These are phyloP conservation scores for Psilocybe subaeruginosa DNA, from an alignment of 768 basidiomycete genomes.

Conservation along the genomic window DNA sequence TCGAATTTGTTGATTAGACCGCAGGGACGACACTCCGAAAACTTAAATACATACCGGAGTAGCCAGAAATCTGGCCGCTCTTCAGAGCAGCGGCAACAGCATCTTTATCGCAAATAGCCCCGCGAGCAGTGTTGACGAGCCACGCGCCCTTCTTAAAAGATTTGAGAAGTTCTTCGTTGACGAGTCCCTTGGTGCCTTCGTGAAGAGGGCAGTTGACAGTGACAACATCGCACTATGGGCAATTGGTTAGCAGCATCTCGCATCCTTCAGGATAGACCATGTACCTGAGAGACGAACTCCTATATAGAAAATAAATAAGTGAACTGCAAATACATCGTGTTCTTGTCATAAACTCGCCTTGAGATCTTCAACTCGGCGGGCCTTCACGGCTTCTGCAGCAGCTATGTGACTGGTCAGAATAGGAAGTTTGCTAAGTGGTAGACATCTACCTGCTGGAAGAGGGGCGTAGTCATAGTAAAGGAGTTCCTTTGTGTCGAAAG, in stretches of 20 bases:
- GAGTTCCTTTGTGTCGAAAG: conserved; percentile 90
- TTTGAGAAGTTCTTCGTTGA: conserved; percentile 80
- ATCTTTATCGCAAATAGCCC: conserved; percentile 87
- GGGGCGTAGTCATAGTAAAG: conserved; percentile 88
- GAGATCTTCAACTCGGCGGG: conserved; percentile 77
- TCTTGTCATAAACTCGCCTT: conserved; percentile 43
- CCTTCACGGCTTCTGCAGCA: conserved; percentile 67
- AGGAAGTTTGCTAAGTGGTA: background rate
- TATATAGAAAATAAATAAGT: background rate
- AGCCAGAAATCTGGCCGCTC: conserved; percentile 74
- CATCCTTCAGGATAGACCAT: background rate
- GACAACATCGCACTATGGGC: conserved; percentile 67
- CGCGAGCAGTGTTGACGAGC: conserved; percentile 93
- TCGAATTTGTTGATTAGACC: conserved; percentile 17
- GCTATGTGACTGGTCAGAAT: conserved; percentile 33
- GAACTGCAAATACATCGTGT: background rate
- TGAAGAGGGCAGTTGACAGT: conserved; percentile 91
- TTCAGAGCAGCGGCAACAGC: conserved; percentile 77
- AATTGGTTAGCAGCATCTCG: background rate
- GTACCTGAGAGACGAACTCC: conserved; percentile 48
- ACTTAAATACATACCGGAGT: conserved; percentile 35
- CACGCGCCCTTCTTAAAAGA: conserved; percentile 93
- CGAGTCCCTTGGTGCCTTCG: conserved; percentile 78
- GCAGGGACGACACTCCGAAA: conserved; percentile 19
- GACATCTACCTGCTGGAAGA: conserved; percentile 56